These are phyloP conservation scores for Diatrype stigma DNA, from an alignment of 2,329 filamentous ascomycete species.

Conservation along the genomic window DNA sequence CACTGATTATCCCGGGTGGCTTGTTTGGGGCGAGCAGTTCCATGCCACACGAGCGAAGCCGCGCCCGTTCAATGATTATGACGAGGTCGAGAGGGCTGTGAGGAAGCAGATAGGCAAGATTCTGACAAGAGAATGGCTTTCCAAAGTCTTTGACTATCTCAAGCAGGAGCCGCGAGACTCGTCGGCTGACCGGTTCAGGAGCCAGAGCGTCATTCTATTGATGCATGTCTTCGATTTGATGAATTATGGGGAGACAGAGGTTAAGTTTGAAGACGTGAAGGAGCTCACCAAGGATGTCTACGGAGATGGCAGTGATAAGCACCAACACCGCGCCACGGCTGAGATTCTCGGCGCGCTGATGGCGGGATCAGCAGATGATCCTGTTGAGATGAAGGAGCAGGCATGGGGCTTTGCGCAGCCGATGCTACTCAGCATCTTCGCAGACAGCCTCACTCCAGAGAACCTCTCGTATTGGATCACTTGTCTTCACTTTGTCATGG, in stretches of 20 bases:
- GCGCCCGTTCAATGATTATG: conserved; percentile 65
- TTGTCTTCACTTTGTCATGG: conserved; percentile 83
- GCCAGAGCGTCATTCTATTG: conserved; percentile 80
- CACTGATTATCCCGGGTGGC: conserved; percentile 88
- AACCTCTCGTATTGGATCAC: conserved; percentile 94
- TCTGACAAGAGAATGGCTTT: conserved; percentile 81
- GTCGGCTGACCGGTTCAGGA: conserved; percentile 79
- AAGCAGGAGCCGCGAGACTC: conserved; percentile 92
- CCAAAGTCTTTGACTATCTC: conserved; percentile 83
- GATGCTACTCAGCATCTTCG: conserved; percentile 78
- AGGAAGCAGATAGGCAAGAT: conserved; percentile 76
- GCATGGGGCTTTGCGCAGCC: conserved; percentile 91
- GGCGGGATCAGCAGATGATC: conserved; percentile 74
- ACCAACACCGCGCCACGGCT: conserved; percentile 91
- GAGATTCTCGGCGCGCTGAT: conserved; percentile 89
- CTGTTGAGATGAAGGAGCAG: conserved; percentile 65
- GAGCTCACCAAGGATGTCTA: conserved; percentile 74
- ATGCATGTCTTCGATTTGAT: conserved; percentile 89
- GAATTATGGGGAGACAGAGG: conserved; percentile 70
- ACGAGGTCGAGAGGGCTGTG: conserved; percentile 70
- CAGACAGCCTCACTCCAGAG: conserved; percentile 90
- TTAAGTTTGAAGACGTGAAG: conserved; percentile 83
- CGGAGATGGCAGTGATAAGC: conserved; percentile 92
- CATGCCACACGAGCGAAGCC: conserved; percentile 73
- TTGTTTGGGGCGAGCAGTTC: conserved; percentile 90